Evolutionary conservation across 495 filamentous ascomycete species (phyloP).

Genomic region (Talaromyces ruber): DNA sequence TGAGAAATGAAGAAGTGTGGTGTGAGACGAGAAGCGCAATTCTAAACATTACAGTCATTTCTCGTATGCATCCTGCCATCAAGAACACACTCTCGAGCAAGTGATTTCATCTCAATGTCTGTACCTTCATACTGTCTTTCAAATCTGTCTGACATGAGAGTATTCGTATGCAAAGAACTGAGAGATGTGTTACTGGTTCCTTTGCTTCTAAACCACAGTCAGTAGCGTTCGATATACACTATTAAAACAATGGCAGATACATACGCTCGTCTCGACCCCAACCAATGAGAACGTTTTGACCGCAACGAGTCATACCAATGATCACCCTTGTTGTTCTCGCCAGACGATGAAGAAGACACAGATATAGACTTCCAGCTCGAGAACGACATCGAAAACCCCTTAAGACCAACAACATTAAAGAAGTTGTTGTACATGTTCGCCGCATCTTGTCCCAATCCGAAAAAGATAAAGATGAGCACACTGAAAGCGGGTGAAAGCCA

Average conservation of each 20-base stretch:
- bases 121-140: background rate
- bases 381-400: slow-evolving; percentile 9
- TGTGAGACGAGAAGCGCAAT: background rate
- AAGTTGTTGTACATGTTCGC: slow-evolving; percentile 57
- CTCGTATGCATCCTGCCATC: background rate
- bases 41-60: background rate
- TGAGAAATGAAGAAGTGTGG: background rate
- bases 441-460: slow-evolving; percentile 73
- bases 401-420: slow-evolving; percentile 19
- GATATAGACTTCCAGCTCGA: background rate
- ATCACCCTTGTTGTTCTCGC: background rate
- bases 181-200: background rate
- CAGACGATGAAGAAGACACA: background rate
- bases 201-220: slow-evolving; percentile 2
- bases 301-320: background rate
- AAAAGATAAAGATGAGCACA: slow-evolving; percentile 63
- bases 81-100: background rate
- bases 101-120: background rate
- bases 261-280: background rate
- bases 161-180: background rate
- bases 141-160: background rate
- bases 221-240: background rate
- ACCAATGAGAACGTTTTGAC: background rate
- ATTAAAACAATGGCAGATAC: background rate
- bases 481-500: slow-evolving; percentile 59